Percentiles rank a stretch among this genome's conserved stretches.
These are phyloP conservation scores for Penicillium sp. DNA, from an alignment of 2,329 filamentous ascomycete species.

Conservation along the genomic window DNA sequence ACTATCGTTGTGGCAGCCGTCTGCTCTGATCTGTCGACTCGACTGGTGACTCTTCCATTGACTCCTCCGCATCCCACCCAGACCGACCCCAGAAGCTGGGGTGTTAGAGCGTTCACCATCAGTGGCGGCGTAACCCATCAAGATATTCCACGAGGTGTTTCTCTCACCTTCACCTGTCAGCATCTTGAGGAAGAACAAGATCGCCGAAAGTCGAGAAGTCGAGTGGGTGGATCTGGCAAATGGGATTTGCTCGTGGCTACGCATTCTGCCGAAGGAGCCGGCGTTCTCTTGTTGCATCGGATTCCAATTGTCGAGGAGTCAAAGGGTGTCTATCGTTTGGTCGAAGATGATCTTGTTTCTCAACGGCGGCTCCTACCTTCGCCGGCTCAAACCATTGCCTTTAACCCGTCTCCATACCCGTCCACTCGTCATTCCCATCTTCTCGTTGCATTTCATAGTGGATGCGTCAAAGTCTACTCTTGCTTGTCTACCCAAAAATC, in stretches of 20 bases:
- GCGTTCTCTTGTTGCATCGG: constrained; percentile 43
- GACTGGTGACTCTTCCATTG: constrained; percentile 52
- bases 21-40: constrained; percentile 53
- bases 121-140: constrained; percentile 45
- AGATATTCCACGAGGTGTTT: constrained; percentile 47
- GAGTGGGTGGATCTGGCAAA: constrained; percentile 20
- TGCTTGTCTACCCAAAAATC: constrained; percentile 40
- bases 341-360: constrained; percentile 38
- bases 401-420: constrained; percentile 51
- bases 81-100: constrained; percentile 32
- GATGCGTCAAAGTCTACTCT: constrained; percentile 54
- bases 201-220: constrained; percentile 29
- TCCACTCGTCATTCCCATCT: constrained; percentile 50
- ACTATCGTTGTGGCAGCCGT: constrained; percentile 51
- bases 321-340: constrained; percentile 22
- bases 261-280: constrained; percentile 42
- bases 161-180: constrained; percentile 50
- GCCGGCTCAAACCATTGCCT: constrained; percentile 48
- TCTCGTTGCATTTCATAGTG: constrained; percentile 51
- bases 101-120: constrained; percentile 47
- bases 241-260: constrained; percentile 46
- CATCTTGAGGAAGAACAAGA: constrained; percentile 28
- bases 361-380: constrained; percentile 46
- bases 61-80: constrained; percentile 45
- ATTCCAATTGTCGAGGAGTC: constrained; percentile 33